Base-by-base conservation (phyloP, 2,329 filamentous ascomycete species). In the Parascedosporium putredinis region DNA sequence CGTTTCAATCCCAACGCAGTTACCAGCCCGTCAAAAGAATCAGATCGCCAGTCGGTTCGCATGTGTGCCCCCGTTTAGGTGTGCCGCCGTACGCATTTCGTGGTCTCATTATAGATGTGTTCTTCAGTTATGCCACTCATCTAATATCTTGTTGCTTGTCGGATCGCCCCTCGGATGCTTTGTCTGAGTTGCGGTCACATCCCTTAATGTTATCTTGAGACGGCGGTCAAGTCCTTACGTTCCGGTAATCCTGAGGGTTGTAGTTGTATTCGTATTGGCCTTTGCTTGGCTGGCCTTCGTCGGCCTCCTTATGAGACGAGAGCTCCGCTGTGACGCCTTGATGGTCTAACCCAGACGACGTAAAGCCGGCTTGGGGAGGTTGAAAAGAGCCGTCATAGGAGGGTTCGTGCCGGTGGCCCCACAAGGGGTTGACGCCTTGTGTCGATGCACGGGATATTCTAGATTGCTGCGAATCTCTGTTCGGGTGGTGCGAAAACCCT, bases 261-360 rank as follows among this genome's bases (percentile, higher is more conserved):
- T 71, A 71, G 5, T 51, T 50, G 16, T 65, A 64, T 59, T 51
- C 5, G 52, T 6, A 55, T 14, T 27, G 18, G 25, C 33, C 10
- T 43, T 38, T 25, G 55, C 40, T 7, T 51, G 53, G 54, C 74
- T 59, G 59, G 75, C 73, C 55, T 75, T 73, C 0, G 53, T 57
- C 2, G 7, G 68, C 71, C 62, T 78, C 74, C 7, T 58, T 59
- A 52, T 77, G 74, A 2, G 74, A 68, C 3, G 71, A 52, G 23
- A 78, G 53, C 50, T 74, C 73, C 0, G 65, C 63, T 0, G 70
- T 55, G 50, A 69, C 73, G 1, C 58, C 59, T 55, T 68, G 69
- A 47, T 65, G 63, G n/a, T 68, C 67, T 0, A 68, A 58, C 2
- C 58, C 62, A 0, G 71, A 71, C 0, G 68, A 73, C 2, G 60